These are phyloP conservation scores for Claviceps cyperi DNA, from an alignment of 2,329 filamentous ascomycete species.

Conservation along the genomic window DNA sequence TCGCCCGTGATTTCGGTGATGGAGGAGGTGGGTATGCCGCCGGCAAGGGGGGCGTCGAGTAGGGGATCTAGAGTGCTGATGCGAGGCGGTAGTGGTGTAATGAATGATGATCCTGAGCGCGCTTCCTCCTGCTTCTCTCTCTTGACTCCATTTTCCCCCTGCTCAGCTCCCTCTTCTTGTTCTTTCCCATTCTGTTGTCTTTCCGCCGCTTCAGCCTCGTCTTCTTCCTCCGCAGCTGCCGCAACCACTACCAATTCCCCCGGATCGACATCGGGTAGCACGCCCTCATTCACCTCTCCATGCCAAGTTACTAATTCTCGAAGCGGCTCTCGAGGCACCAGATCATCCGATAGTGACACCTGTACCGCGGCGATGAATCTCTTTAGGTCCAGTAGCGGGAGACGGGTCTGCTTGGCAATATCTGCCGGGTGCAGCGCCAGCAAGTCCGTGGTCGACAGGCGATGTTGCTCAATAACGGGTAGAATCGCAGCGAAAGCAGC, in stretches of 20 bases:
- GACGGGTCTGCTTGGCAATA: slow-evolving; percentile 70
- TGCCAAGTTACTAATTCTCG: not conserved
- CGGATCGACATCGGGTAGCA: not conserved
- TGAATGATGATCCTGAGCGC: not conserved
- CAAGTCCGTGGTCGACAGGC: slow-evolving; percentile 68
- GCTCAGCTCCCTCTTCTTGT: not conserved
- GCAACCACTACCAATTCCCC: too few relatives aligned
- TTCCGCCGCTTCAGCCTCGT: not conserved
- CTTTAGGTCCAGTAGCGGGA: slow-evolving; percentile 69
- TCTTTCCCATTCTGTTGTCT: not conserved
- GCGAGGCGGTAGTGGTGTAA: not conserved
- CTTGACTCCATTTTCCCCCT: not conserved
- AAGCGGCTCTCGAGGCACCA: slow-evolving; percentile 19
- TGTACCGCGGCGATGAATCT: slow-evolving; percentile 55
- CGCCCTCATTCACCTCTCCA: not conserved
- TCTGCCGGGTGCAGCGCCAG: slow-evolving; percentile 71
- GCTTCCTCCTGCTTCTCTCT: not conserved
- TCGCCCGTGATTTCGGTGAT: slow-evolving; percentile 86
- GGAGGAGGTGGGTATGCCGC: slow-evolving; percentile 67
- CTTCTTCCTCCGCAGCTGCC: not conserved
- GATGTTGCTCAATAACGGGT: slow-evolving; percentile 63
- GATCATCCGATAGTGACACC: slow-evolving; percentile 49
- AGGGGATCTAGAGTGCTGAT: slow-evolving; percentile 70
- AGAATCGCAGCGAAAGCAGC: slow-evolving; percentile 60
- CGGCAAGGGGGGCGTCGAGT: slow-evolving; percentile 57